phyloP scores from a whole-genome alignment of 1,284 basidiomycete genomes.

The Austropuccinia psidii region DNA sequence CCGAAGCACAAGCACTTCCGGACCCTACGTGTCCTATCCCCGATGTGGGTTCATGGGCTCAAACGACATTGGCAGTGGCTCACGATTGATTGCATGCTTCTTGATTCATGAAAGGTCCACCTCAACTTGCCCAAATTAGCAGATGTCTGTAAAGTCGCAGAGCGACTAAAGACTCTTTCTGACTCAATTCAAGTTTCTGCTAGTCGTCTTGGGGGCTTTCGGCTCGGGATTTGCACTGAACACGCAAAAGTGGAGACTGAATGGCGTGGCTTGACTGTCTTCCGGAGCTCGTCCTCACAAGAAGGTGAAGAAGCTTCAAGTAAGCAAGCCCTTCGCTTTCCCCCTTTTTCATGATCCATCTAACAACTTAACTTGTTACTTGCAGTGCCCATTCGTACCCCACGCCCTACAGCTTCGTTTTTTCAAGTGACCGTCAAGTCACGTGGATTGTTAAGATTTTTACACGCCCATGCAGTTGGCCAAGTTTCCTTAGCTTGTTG shows the following conservation, averaged over 20 bases:
- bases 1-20: constrained; percentile 62
- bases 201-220: constrained; percentile 53
- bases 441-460: constrained; percentile 9
- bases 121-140: constrained; percentile 68
- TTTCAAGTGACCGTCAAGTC: constrained; percentile 23
- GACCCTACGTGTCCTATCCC: constrained; percentile 83
- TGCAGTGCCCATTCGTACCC: not conserved
- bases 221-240: constrained; percentile 42
- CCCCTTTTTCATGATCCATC: not conserved
- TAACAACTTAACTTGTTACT: not conserved
- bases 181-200: constrained; percentile 65
- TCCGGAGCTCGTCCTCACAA: not conserved
- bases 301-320: not conserved
- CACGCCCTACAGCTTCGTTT: constrained; percentile 1
- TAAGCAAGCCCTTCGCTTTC: not conserved
- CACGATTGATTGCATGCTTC: no score
- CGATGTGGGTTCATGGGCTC: constrained; percentile 59
- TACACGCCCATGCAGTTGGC: constrained; percentile 20
- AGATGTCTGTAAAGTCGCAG: constrained; percentile 69
- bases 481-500: constrained; percentile 27
- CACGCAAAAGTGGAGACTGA: constrained; percentile 37
- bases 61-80: no score
- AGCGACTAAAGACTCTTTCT: constrained; percentile 65
- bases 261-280: constrained; percentile 19
- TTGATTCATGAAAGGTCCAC: constrained; percentile 57